Percentiles rank a stretch among this genome's conserved stretches.
Evolutionary conservation across 2,329 filamentous ascomycete species (phyloP).

Genomic region (Metarhizium rileyi): DNA sequence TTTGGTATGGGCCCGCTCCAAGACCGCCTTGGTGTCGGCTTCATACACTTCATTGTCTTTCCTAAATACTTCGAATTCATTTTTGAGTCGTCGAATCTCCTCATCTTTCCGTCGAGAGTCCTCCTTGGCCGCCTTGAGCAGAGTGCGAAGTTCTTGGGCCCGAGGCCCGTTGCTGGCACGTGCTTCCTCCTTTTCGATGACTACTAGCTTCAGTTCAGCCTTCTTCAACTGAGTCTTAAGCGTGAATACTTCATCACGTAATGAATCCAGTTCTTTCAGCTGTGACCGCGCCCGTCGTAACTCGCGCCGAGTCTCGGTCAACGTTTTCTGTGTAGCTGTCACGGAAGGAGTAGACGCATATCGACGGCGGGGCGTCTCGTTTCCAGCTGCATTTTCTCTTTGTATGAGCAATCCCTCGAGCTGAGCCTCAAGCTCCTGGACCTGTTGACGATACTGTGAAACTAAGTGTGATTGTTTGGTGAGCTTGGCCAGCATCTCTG

Average conservation of each 20-base stretch:
- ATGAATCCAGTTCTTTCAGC: slow-evolving; percentile 38
- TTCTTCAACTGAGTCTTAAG: slow-evolving; percentile 41
- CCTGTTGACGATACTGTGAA: slow-evolving; percentile 47
- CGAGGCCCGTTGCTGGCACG: slow-evolving; percentile 24
- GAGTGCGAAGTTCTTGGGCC: slow-evolving; percentile 28
- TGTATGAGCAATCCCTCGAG: slow-evolving; percentile 31
- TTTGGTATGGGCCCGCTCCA: slow-evolving; percentile 47
- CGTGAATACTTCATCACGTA: slow-evolving; percentile 43
- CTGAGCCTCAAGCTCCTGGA: slow-evolving; percentile 47
- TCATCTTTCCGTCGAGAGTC: slow-evolving; percentile 37
- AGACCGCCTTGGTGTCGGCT: slow-evolving; percentile 44
- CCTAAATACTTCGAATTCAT: slow-evolving; percentile 44
- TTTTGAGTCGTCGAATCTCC: slow-evolving; percentile 37
- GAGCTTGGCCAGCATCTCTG: slow-evolving; percentile 42
- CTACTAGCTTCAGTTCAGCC: slow-evolving; percentile 23
- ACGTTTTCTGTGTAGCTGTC: slow-evolving; percentile 39
- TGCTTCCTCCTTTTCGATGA: slow-evolving; percentile 24
- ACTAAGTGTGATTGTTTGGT: slow-evolving; percentile 48
- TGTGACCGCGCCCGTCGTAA: slow-evolving; percentile 45
- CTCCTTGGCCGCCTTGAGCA: slow-evolving; percentile 34
- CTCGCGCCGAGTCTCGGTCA: slow-evolving; percentile 44
- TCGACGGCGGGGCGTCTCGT: slow-evolving; percentile 23
- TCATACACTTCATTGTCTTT: slow-evolving; percentile 43
- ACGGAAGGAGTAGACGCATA: slow-evolving; percentile 28
- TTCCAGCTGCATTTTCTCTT: slow-evolving; percentile 23